A percentile compares a stretch with the other conserved stretches of the same genome.
phyloP scores from a whole-genome alignment of 2,329 filamentous ascomycete genomes.

The Stenocarpella maydis region DNA sequence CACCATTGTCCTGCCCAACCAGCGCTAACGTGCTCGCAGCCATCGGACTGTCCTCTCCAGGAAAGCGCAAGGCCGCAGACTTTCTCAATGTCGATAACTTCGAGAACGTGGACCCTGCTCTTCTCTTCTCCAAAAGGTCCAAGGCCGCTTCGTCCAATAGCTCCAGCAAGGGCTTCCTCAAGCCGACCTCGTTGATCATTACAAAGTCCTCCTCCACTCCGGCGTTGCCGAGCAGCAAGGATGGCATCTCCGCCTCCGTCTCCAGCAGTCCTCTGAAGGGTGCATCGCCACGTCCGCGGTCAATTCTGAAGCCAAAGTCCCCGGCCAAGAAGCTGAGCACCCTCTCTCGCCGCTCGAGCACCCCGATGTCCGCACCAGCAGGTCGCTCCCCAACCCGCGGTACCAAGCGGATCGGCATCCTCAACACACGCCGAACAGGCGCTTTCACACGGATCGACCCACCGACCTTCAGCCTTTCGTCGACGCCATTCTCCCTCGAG shows the following conservation, averaged over 20 bases:
- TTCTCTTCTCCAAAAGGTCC: constrained; percentile 64
- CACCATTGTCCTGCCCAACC: neutral
- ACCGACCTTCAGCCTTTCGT: constrained; percentile 63
- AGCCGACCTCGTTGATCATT: constrained; percentile 57
- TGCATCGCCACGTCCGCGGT: constrained; percentile 50
- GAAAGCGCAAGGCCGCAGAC: constrained; percentile 66
- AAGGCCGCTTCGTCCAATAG: constrained; percentile 56
- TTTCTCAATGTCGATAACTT: constrained; percentile 59
- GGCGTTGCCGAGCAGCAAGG: constrained; percentile 40
- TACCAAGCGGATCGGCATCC: constrained; percentile 72
- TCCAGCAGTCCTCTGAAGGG: constrained; percentile 43
- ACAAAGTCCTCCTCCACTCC: constrained; percentile 50
- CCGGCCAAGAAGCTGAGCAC: constrained; percentile 55
- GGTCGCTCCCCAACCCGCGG: constrained; percentile 80
- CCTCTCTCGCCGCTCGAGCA: constrained; percentile 54
- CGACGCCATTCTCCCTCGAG: constrained; percentile 82
- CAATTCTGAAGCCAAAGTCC: constrained; percentile 61
- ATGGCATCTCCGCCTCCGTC: constrained; percentile 40
- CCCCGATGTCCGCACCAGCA: constrained; percentile 71
- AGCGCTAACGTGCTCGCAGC: constrained; percentile 49
- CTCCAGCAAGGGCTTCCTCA: constrained; percentile 55
- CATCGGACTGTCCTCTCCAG: constrained; percentile 48
- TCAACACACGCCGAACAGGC: constrained; percentile 72
- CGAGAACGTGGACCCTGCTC: constrained; percentile 68
- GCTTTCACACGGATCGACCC: constrained; percentile 76